Evolutionary conservation across 2,329 filamentous ascomycete genomes (phyloP).

Genomic region (Tricladium varicosporioides): DNA sequence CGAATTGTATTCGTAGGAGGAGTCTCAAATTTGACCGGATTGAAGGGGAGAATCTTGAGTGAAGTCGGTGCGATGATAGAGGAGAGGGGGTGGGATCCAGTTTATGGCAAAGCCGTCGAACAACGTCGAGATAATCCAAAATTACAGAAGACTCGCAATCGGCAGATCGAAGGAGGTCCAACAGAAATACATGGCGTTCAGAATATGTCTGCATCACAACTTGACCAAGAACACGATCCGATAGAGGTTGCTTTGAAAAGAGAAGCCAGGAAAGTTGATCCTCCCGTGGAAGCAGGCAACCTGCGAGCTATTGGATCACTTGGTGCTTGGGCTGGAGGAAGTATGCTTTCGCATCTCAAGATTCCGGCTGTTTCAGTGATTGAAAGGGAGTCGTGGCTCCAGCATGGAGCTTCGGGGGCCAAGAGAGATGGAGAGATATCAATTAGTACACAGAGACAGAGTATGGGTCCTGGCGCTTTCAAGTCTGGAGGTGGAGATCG

Average conservation of each 20-base stretch:
- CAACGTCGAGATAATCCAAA: slow-evolving; percentile 40
- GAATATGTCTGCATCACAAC: slow-evolving; percentile 22
- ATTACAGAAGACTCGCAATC: slow-evolving; percentile 27
- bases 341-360: slow-evolving; percentile 65
- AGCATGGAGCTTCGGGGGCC: slow-evolving; percentile 63
- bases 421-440: slow-evolving; percentile 51
- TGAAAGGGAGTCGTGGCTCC: slow-evolving; percentile 69
- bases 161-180: slow-evolving; percentile 21
- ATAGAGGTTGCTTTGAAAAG: slow-evolving; percentile 58
- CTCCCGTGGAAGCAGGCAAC: slow-evolving; percentile 49
- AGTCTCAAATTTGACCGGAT: slow-evolving; percentile 72
- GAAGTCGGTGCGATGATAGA: slow-evolving; percentile 69
- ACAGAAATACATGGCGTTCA: slow-evolving; percentile 12
- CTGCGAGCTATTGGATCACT: slow-evolving; percentile 67
- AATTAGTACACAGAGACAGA: slow-evolving; percentile 62
- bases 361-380: slow-evolving; percentile 67
- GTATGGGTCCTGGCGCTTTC: slow-evolving; percentile 57
- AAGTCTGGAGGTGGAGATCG: slow-evolving; percentile 39
- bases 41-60: slow-evolving; percentile 73
- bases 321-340: slow-evolving; percentile 73
- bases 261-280: slow-evolving; percentile 40
- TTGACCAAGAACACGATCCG: slow-evolving; percentile 50
- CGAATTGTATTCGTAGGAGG: slow-evolving; percentile 86
- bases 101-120: slow-evolving; percentile 67
- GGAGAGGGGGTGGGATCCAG: slow-evolving; percentile 71